Conservation (phyloP, 2,329 filamentous ascomycete genomes). For the Cryoendolithus antarcticus region DNA sequence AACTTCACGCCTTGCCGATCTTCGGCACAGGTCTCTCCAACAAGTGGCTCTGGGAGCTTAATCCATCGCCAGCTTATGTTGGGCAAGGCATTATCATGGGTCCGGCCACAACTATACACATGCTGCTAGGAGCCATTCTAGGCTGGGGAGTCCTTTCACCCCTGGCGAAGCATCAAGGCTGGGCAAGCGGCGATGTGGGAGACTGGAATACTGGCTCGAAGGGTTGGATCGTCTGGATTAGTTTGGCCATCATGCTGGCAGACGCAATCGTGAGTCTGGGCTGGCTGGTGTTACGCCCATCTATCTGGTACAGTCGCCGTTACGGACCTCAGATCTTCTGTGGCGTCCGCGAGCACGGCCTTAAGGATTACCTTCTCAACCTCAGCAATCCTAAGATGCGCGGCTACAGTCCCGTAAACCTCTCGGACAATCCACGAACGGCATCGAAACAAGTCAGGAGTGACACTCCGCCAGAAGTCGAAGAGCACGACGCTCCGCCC, state of each 20-base stretch:
- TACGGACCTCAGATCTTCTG: constrained; percentile 24
- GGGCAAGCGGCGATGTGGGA: constrained; percentile 75
- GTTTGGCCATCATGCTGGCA: constrained; percentile 88
- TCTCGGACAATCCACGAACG: constrained; percentile 4
- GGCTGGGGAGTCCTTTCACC: constrained; percentile 90
- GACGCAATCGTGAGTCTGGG: constrained; percentile 82
- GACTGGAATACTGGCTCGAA: constrained; percentile 92
- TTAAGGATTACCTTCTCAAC: constrained; percentile 22
- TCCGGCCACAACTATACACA: constrained; percentile 84
- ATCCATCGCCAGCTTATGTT: constrained; percentile 92
- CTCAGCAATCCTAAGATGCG: constrained; percentile 22
- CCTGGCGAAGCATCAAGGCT: constrained; percentile 69
- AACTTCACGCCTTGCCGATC: constrained; percentile 73
- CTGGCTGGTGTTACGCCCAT: constrained; percentile 58
- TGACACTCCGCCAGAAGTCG: too few species aligned
- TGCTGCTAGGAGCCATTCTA: constrained; percentile 78
- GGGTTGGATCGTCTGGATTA: constrained; percentile 97
- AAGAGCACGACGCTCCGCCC: constrained; percentile 64
- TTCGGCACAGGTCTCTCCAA: constrained; percentile 63
- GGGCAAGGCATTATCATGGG: constrained; percentile 99
- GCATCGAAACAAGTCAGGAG: too few species aligned
- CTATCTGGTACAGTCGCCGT: constrained; percentile 36
- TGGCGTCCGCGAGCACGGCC: constrained; percentile 13
- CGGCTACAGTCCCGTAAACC: constrained; percentile 28
- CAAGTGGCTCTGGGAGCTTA: constrained; percentile 89